A percentile compares a stretch with the other conserved stretches of the same genome.
Conservation (phyloP, 768 basidiomycete species). For the Mycena venus region DNA sequence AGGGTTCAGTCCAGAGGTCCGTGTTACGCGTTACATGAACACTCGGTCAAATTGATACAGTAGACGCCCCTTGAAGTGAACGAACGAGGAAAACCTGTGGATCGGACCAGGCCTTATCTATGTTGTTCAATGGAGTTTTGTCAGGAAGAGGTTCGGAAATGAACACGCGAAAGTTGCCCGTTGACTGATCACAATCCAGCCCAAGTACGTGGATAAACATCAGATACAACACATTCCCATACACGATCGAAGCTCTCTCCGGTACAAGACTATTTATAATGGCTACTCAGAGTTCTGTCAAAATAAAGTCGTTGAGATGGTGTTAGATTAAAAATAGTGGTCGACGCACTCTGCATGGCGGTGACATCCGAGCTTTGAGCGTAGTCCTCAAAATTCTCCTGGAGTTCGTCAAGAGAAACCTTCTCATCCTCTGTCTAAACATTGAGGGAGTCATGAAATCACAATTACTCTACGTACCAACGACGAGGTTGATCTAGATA, state of each 20-base stretch:
- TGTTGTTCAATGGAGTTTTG: constrained; percentile 18
- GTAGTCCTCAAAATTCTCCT: constrained; percentile 92
- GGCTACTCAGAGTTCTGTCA: constrained; percentile 31
- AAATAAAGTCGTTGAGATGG: neutral
- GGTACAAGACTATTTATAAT: constrained; percentile 6
- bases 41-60: no score
- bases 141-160: constrained; percentile 27
- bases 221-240: constrained; percentile 14
- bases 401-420: constrained; percentile 92
- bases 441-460: neutral
- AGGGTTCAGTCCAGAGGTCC: no score
- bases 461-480: constrained; percentile 57
- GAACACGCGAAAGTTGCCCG: constrained; percentile 31
- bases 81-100: no score
- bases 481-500: constrained; percentile 64
- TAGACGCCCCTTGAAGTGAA: neutral
- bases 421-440: constrained; percentile 87
- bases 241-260: constrained; percentile 17
- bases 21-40: no score
- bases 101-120: constrained; percentile 29
- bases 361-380: constrained; percentile 93
- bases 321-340: neutral
- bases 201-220: constrained; percentile 14
- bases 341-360: constrained; percentile 90
- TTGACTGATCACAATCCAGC: constrained; percentile 7